Evolutionary conservation across 352 stramenopile species (phyloP).

Genomic region (Globisporangium heterothallicum): DNA sequence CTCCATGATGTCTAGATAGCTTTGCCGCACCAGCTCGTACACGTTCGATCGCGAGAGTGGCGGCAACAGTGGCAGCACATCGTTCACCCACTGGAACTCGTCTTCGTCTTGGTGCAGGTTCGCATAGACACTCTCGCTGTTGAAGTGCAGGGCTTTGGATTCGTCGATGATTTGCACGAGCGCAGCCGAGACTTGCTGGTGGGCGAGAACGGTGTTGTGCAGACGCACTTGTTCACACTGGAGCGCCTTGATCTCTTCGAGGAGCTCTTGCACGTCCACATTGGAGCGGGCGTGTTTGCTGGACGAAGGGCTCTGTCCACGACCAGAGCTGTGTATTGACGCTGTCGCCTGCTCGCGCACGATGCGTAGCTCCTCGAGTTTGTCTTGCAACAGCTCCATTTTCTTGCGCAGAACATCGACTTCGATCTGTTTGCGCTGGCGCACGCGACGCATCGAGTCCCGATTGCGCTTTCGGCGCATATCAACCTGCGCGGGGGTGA

Average conservation of each 20-base stretch:
- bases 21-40: slow-evolving; percentile 6
- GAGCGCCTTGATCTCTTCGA: slow-evolving; percentile 10
- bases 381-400: slow-evolving; percentile 12
- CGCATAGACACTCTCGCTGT: not conserved
- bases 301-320: not conserved
- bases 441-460: slow-evolving; percentile 26
- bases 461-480: slow-evolving; percentile 23
- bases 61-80: slow-evolving; percentile 14
- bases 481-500: slow-evolving; percentile 8
- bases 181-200: slow-evolving; percentile 4
- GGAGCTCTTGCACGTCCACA: slow-evolving; percentile 9
- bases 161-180: slow-evolving; percentile 7
- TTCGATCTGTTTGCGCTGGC: slow-evolving; percentile 15
- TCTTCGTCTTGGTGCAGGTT: slow-evolving; percentile 5
- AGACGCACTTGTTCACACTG: slow-evolving; percentile 9
- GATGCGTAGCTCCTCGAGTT: not conserved
- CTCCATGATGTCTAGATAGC: slow-evolving; percentile 12
- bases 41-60: slow-evolving; percentile 8
- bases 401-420: slow-evolving; percentile 10
- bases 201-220: slow-evolving; percentile 5
- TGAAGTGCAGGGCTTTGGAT: not conserved
- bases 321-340: not conserved
- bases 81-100: slow-evolving; percentile 15
- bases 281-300: slow-evolving; percentile 5
- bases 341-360: not conserved